Evolutionary conservation across 2,329 filamentous ascomycete genomes (phyloP).

Genomic region (Diaporthe nobilis): DNA sequence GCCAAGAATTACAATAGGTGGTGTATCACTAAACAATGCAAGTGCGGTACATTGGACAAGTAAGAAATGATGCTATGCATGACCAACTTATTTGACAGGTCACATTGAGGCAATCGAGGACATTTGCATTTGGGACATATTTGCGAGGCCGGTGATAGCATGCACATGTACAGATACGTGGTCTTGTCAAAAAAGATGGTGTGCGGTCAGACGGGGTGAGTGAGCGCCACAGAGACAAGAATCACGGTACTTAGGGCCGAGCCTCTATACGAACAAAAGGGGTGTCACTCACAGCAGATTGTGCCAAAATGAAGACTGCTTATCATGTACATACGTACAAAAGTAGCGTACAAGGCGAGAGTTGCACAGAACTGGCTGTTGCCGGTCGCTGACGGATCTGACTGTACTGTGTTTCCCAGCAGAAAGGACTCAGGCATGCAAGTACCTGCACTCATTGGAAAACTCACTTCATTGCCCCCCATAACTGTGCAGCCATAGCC

Average conservation of each 20-base stretch:
- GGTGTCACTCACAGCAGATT: not conserved
- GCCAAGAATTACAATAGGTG: not conserved
- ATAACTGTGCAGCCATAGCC: not conserved
- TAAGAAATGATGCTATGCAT: not conserved
- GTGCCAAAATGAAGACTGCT: not conserved
- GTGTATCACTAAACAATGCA: no score
- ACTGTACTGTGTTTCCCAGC: constrained; percentile 19
- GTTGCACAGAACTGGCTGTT: not conserved
- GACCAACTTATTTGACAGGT: not conserved
- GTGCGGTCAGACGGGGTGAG: constrained; percentile 13
- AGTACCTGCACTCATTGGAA: not conserved
- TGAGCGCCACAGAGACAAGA: not conserved
- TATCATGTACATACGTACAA: not conserved
- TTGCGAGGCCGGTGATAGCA: not conserved
- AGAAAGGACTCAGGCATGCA: not conserved
- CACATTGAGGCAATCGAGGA: not conserved
- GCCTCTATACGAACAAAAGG: not conserved
- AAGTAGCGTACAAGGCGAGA: not conserved
- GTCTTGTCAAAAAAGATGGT: not conserved
- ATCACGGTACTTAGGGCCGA: constrained; percentile 9
- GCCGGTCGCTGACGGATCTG: not conserved
- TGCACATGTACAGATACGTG: not conserved
- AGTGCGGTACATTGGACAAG: not conserved
- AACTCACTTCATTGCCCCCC: not conserved
- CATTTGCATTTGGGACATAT: not conserved